Conservation (phyloP, 148 eudicot genomes). For the Heliosperma pusillum region DNA sequence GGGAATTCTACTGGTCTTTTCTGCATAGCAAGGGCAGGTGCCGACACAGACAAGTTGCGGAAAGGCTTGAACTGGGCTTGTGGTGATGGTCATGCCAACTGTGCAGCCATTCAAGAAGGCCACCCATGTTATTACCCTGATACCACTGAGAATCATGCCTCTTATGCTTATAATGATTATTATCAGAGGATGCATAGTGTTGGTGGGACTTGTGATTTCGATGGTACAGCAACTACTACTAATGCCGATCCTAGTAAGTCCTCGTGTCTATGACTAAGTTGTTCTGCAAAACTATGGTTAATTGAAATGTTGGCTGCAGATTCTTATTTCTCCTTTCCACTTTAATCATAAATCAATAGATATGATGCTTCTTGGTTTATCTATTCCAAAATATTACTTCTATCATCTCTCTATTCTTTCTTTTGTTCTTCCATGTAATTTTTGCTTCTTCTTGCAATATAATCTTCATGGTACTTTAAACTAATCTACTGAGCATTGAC, state of each 20-base stretch:
- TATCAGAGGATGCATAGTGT: constrained; percentile 69
- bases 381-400: neutral
- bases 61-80: constrained; percentile 91
- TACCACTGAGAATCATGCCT: constrained; percentile 82
- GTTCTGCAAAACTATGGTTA: neutral
- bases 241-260: constrained; percentile 81
- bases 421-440: neutral
- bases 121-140: constrained; percentile 74
- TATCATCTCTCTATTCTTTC: neutral
- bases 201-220: constrained; percentile 95
- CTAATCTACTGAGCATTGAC: neutral
- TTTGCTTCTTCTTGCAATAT: neutral
- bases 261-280: neutral
- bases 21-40: constrained; percentile 65
- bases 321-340: too few relatives aligned
- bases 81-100: constrained; percentile 82
- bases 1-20: constrained; percentile 57
- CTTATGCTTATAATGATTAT: constrained; percentile 91
- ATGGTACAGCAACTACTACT: constrained; percentile 71
- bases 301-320: too few relatives aligned
- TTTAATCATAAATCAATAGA: neutral
- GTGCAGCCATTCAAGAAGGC: constrained; percentile 79
- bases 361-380: neutral
- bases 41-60: constrained; percentile 52
- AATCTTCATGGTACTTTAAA: neutral